Evolutionary conservation across 306 rosid species (phyloP), one percentile per base, ranked within the genome.

Genomic region (Prunus padus): DNA sequence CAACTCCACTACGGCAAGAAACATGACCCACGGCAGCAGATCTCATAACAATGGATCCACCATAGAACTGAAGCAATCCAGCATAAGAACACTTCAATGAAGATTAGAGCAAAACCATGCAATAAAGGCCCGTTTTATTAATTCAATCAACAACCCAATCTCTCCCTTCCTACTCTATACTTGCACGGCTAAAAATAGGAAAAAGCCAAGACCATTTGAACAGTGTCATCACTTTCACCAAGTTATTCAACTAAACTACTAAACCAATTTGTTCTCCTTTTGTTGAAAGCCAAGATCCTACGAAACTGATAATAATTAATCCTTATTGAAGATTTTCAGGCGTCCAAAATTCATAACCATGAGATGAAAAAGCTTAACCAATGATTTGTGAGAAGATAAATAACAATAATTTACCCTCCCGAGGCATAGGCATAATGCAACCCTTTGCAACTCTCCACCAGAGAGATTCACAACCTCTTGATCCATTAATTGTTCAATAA

Each of bases 401-500:
- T 37, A 25, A 59, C 23, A 65, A 57, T 69, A 59, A 78, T 33
- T 63, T 87, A 95, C 99, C 99, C 92, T 96, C 71, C 99, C 99
- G 19, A 96, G 99, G 82, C 99, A 96, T 8, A 92, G 86, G 80
- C 97, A 90, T 62, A 96, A 82, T 26, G 99, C 98, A 79, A 96
- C 98, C 89, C 99, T 88, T 79, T 96, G 99, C 86, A 96, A 78
- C 91, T 96, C 99, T 85, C 99, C 99, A 77, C 99, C 98, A 74
- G 99, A 92, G 76, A 96, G 98, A 90, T 92, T 96, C 75, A 87
- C 85, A 69, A 96, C 98, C 84, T 96, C 98, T 82, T 90, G 97
- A 77, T 96, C 99, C 99, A 96, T 96, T 64, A 96, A 82, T 67
- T 96, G 98, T 77, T 96, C 99, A 7, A 96, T 96, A 71, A 96